Base-by-base conservation (phyloP, 768 basidiomycete genomes). In the Podaxis sp. region DNA sequence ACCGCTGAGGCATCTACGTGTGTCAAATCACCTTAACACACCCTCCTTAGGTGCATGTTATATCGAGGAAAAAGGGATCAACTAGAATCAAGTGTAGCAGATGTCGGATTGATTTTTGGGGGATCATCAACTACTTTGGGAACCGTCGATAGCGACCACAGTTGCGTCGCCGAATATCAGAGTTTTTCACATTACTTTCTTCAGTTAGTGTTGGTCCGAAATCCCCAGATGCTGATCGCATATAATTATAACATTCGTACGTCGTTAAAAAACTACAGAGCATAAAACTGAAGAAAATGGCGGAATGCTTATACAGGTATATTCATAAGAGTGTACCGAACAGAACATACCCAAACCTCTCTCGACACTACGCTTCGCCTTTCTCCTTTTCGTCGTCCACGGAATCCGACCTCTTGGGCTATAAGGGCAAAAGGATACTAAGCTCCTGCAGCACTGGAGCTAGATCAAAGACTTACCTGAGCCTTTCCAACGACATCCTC, bases 401-500 rank as follows among this genome's bases (percentile, higher is more conserved):
- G 10, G 59, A 61, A 28, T 55, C 52, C 1, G 59, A 61, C 21
- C 53, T 47, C 42, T 61, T 56, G 58, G 36, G 40, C 62, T 63
- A 23, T 11, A 23, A 48, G 5, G 47, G 10, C n/a, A 7, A 58
- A 54, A 35, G 21, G 27, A 2, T 42, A 46, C 3, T 18, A 35
- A 59, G 14, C 7, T 32, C n/a, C 10, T 23, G 21, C 9, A 13
- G 23, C 21, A 32, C 18, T 11, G 11, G 38, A 36, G 13, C 2
- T 6, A 16, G 5, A 11, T 10, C n/a, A 14, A 28, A 60, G 11
- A 10, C 59, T 35, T 35, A 60, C 59, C 51, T 51, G 18, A 23
- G 16, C 14, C 38, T 46, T 46, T 54, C 44, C 67, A n/a, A 77
- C 68, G 44, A 87, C 77, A 21, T 88, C 80, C 14, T 76, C 71